Base-by-base conservation (phyloP, 106 monocot genomes). In the Xerophyta viscosa region DNA sequence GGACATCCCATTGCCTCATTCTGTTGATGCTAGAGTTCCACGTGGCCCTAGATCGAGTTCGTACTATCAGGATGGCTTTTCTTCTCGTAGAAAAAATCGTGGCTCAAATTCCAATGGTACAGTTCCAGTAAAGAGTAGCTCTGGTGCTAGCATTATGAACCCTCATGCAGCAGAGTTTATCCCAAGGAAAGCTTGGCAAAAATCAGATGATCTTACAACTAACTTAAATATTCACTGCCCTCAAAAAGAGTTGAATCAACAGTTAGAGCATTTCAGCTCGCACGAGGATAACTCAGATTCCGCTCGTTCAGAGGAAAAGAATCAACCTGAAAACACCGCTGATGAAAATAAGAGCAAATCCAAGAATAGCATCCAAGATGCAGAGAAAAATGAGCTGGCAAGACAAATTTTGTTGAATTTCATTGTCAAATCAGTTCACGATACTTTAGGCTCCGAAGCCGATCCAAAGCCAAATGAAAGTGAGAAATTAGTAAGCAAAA, bases 101-200 rank as follows among this genome's bases (percentile, higher is more conserved):
- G 59, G 63, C 45, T 25, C 67, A 27, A 53, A 45, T 26, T 29
- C 37, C 44, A 67, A 77, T 51, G 13, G 42, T 52, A 36, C 47
- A 33, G 42, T 50, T 27, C 25, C 41, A n/a, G 46, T 42, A 1
- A 60, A 52, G 50, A 63, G 47, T 41, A 76, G 58, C 57, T 3
- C 14, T 20, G 45, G 46, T 50, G 31, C 60, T 46, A 75, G 58
- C 25, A 50, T 55, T n/a, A 96, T 96, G 94, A 96, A 96, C 61
- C 94, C 94, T 58, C 52, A 87, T 70, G 94, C 94, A 3, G 76
- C 77, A 46, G 94, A 88, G 50, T 96, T 96, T 63, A 75, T 88
- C 12, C 94, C 94, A 23, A 60, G 58, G 14, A 88, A 68, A 36
- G 61, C 51, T 62, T 73, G 25, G 74, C 70, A 66, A 51, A 63